Percentiles rank a stretch among this genome's conserved stretches.
These are phyloP conservation scores for Poa annua DNA, from an alignment of 176 grass and related monocot genomes.

Conservation along the genomic window DNA sequence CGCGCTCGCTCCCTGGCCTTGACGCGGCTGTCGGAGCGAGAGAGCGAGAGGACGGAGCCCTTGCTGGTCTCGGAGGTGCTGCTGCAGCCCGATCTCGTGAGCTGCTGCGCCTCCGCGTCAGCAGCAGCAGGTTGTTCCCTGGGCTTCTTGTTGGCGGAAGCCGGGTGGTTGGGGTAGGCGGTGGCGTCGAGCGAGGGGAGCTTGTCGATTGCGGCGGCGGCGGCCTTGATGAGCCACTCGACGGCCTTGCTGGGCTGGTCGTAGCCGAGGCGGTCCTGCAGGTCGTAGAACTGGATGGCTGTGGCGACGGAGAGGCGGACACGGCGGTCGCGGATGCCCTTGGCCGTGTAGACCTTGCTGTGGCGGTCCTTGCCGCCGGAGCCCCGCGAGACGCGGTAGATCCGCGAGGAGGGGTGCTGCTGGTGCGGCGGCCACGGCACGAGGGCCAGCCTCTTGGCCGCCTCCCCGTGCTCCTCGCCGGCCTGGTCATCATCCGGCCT, in stretches of 20 bases:
- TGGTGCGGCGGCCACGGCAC: conserved; percentile 41
- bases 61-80: conserved; percentile 93
- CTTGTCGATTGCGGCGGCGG: conserved; percentile 72
- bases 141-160: conserved; percentile 13
- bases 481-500: conserved; percentile 11
- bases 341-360: conserved; percentile 96
- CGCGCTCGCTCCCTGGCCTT: conserved; percentile 78
- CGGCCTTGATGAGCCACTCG: conserved; percentile 91
- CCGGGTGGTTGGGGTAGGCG: conserved; percentile 47
- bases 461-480: not conserved
- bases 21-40: conserved; percentile 76
- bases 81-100: conserved; percentile 70
- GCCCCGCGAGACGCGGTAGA: conserved; percentile 72
- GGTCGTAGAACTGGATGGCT: conserved; percentile 94
- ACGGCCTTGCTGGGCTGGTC: conserved; percentile 93
- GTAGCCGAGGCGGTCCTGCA: conserved; percentile 78
- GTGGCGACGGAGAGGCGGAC: conserved; percentile 81
- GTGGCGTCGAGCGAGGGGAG: conserved; percentile 55
- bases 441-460: conserved; percentile 27
- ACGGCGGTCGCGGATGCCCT: conserved; percentile 83
- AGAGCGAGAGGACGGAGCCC: conserved; percentile 82
- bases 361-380: conserved; percentile 83
- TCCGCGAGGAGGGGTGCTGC: conserved; percentile 64
- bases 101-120: conserved; percentile 36
- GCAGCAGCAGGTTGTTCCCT: not conserved